Evolutionary conservation across 768 basidiomycete species (phyloP), one percentile per base, ranked within the genome.

Genomic region (Kockovaella imperatae): DNA sequence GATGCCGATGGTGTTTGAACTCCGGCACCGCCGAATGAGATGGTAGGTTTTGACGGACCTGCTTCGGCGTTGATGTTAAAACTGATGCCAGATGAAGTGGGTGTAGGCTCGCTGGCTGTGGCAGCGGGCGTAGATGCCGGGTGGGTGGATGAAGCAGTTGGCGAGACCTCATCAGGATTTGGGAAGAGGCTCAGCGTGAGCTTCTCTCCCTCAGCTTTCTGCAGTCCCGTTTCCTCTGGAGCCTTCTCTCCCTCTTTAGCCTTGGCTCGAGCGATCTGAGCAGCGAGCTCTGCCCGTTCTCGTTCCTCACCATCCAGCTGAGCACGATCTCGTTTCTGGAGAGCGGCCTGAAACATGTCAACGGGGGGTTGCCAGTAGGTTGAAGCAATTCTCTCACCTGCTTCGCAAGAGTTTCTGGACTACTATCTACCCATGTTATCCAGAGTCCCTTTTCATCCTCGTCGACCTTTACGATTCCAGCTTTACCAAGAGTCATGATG

Each of bases 391-490:
- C 60, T 59, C 64, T 52, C 55, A 85, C 85, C 72, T 84, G 83
- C 74, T 89, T 88, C 6, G 86, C 87, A 28, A 99, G 76, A 1
- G 95, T 89, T 62, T 89, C 87, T 13, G 95, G 95, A 49, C 86
- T 86, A 71, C 79, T 96, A 71, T 99, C 95, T 45, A 99, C 86
- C 95, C 95, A 99, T 29, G 84, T 81, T 53, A 99, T 78, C 70
- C 91, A 99, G 83, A 87, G 90, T 0, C 95, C 95, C 74, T 99
- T 95, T 74, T 97, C 95, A 36, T 89, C 96, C 74, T 97, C 93
- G 66, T 97, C 95, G 23, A 95, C 95, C 56, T 86, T 80, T 4
- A 84, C 87, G 47, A 95, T 76, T 28, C 95, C 91, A 1, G 77
- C 74, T 30, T 87, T 77, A 2, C 93, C 91, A 25, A 99, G 77